phyloP scores from a whole-genome alignment of 176 grass and related monocot genomes.

The Zizania latifolia region DNA sequence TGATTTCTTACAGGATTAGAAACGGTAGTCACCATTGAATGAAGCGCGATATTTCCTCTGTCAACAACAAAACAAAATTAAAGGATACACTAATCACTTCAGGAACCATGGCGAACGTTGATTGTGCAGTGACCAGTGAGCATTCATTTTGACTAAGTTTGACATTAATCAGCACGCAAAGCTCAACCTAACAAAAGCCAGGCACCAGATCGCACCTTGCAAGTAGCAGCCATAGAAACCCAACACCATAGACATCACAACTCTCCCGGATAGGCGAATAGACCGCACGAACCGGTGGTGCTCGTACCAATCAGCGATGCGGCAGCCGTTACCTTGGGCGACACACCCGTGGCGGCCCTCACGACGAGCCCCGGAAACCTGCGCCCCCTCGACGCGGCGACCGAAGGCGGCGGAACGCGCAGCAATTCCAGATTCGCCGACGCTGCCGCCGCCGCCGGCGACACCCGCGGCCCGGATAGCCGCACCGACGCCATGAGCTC shows the following conservation, averaged over 20 bases:
- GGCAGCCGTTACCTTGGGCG: conserved; percentile 53
- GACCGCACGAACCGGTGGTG: neutral
- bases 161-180: neutral
- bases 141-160: neutral
- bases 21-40: neutral
- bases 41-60: neutral
- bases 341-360: conserved; percentile 57
- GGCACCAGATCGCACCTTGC: neutral
- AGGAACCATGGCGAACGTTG: neutral
- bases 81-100: neutral
- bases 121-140: neutral
- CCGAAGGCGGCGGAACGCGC: neutral
- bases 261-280: neutral
- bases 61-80: neutral
- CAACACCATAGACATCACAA: neutral
- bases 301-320: neutral
- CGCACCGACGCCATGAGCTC: conserved; percentile 51
- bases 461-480: conserved; percentile 19
- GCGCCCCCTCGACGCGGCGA: conserved; percentile 23
- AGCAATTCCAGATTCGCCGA: conserved; percentile 29
- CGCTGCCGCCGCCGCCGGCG: conserved; percentile 11
- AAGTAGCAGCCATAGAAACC: neutral
- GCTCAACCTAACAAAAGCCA: neutral
- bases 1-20: neutral
- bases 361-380: conserved; percentile 41